phyloP scores from a whole-genome alignment of 164 flowering plant species.

The Cinnamomum chago region DNA sequence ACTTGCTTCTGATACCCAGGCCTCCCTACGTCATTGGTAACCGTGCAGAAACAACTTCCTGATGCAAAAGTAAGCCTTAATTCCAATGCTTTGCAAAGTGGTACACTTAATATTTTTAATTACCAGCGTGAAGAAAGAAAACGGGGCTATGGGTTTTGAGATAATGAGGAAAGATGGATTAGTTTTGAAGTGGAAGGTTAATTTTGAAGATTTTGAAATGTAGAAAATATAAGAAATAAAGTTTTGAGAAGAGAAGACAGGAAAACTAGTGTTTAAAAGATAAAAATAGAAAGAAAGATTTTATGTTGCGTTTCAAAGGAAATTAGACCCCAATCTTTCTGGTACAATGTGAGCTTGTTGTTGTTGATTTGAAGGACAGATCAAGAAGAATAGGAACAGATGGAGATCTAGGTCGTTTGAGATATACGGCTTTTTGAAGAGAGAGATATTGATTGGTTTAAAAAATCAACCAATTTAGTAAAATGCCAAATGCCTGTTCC shows the following conservation, averaged over 20 bases:
- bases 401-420: too few relatives aligned
- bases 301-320: neutral
- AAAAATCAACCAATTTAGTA: too few relatives aligned
- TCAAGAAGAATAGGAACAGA: too few relatives aligned
- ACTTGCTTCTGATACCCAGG: conserved; percentile 26
- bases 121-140: neutral
- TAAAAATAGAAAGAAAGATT: neutral
- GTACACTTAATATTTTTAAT: neutral
- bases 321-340: neutral
- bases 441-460: too few relatives aligned
- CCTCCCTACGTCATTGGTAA: conserved; percentile 12
- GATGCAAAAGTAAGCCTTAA: conserved; percentile 30
- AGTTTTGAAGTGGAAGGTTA: neutral
- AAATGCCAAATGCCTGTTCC: too few relatives aligned
- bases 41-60: conserved; percentile 14
- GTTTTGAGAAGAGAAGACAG: neutral
- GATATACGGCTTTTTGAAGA: too few relatives aligned
- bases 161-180: neutral
- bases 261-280: neutral
- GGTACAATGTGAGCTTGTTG: neutral
- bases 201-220: neutral
- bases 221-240: neutral
- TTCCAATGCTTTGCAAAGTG: conserved; percentile 2
- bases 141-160: neutral
- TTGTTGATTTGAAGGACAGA: too few relatives aligned